Base-by-base conservation (phyloP, 768 basidiomycete species). In the Cystoderma amianthinum region DNA sequence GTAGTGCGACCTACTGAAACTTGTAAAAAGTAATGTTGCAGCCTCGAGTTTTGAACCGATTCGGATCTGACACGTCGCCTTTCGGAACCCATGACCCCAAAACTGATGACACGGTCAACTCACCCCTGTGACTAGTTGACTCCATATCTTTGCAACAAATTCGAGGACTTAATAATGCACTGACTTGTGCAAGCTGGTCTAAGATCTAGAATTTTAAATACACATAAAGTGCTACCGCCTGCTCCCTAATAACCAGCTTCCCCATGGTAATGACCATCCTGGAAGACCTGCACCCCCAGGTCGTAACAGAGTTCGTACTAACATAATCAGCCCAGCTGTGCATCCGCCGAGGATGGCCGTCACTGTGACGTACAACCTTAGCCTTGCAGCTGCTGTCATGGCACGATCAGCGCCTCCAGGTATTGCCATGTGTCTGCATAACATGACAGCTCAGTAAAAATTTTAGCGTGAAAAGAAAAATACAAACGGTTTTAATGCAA, bases 401-500 rank as follows among this genome's bases (percentile, higher is more conserved):
- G 82, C 81, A 37, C 85, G 83, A 47, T 90, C 86, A 43, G 73
- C 74, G n/a, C 89, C 88, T 24, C 90, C 90, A 44, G 89, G 90
- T 55, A 87, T 83, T 23, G 85, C 74, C 25, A 72, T 61, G 48
- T 74, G 61, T 41, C 84, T 85, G 46, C 17, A 44, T 40, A 18
- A 28, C 24, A 40, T 30, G 45, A 19, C 23, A 52, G 48, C 41
- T 48, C 45, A 49, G 55, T 57, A 54, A 42, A 42, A 47, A 33
- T 51, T 40, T 41, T 44, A 44, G 48, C 42, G 39, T 44, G 21
- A 36, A 44, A 44, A 38, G 28, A 13, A 37, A 38, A 38, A 23
- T 35, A 79, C 85, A 55, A 57, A 93, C 91, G 91, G 91, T 43
- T 82, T 82, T 73, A 91, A 80, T 5, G 88, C 91, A 54, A 90